phyloP scores from a whole-genome alignment of 345 rosid species.

The Syzygium jambos region DNA sequence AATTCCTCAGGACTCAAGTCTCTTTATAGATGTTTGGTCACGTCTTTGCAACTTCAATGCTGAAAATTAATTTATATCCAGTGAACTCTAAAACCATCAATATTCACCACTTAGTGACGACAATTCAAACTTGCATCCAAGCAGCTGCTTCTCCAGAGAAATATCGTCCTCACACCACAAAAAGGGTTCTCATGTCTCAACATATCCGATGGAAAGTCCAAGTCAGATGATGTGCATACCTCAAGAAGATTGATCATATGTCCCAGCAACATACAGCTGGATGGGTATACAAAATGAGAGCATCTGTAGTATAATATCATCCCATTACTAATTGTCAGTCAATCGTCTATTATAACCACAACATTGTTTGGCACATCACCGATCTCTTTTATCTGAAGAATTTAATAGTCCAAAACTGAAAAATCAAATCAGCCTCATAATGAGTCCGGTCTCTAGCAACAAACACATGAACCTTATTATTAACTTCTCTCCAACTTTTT shows the following conservation, averaged over 20 bases:
- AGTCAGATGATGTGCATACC: neutral
- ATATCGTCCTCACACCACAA: too few relatives aligned
- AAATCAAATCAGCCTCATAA: constrained; percentile 21
- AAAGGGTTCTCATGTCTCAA: neutral
- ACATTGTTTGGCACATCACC: constrained; percentile 1
- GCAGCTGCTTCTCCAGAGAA: neutral
- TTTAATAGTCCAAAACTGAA: constrained; percentile 30
- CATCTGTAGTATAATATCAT: neutral
- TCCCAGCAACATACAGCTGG: neutral
- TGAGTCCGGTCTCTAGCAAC: constrained; percentile 45
- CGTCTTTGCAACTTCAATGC: neutral
- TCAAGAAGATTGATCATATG: neutral
- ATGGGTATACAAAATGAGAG: neutral
- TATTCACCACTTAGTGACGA: neutral
- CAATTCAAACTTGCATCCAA: neutral
- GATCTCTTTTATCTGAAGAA: constrained; percentile 33
- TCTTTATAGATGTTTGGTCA: neutral
- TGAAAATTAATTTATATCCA: neutral
- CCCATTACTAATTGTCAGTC: neutral
- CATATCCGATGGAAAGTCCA: neutral
- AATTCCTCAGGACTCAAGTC: neutral
- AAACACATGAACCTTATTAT: constrained; percentile 33
- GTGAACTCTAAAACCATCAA: neutral
- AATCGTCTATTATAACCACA: neutral
- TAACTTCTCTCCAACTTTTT: constrained; percentile 49